Evolutionary conservation across 441 rosid genomes (phyloP).

Genomic region (Dalechampia spathulata): DNA sequence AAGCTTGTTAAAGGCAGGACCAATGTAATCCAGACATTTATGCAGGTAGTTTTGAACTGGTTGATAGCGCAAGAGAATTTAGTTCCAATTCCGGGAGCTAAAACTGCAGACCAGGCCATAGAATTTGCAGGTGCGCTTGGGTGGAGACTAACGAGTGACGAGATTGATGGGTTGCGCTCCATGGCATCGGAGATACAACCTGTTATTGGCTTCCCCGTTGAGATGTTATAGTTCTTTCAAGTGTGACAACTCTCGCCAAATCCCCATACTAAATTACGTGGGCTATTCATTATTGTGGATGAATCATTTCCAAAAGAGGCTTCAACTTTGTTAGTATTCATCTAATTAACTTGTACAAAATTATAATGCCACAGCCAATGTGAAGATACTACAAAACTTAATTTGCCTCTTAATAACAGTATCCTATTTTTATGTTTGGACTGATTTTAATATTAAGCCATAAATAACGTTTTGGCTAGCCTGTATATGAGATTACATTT

Average conservation of each 20-base stretch:
- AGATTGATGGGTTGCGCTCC: slow-evolving; percentile 68
- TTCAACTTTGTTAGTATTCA: too few species aligned
- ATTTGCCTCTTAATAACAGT: too few species aligned
- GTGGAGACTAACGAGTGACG: slow-evolving; percentile 62
- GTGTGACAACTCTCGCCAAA: background rate
- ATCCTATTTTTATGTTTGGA: too few species aligned
- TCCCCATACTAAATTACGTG: too few species aligned
- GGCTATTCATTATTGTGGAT: too few species aligned
- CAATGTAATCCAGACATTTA: background rate
- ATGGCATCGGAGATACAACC: slow-evolving; percentile 54
- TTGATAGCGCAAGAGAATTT: slow-evolving; percentile 82
- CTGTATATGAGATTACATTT: too few species aligned
- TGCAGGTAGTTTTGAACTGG: slow-evolving; percentile 90
- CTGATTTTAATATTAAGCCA: too few species aligned
- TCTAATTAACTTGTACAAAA: too few species aligned
- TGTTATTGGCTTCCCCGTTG: slow-evolving; percentile 71
- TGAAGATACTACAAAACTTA: too few species aligned
- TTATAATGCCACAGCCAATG: too few species aligned
- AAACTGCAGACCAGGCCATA: slow-evolving; percentile 60
- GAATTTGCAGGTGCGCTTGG: slow-evolving; percentile 87
- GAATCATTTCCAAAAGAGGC: too few species aligned
- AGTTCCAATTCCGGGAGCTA: slow-evolving; percentile 96
- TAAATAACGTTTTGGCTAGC: too few species aligned
- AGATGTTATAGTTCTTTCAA: slow-evolving; percentile 38
- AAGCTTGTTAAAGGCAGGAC: background rate